Evolutionary conservation across 2,329 filamentous ascomycete species (phyloP), one percentile per base, ranked within the genome.

Genomic region (Lachnum nothofagi): DNA sequence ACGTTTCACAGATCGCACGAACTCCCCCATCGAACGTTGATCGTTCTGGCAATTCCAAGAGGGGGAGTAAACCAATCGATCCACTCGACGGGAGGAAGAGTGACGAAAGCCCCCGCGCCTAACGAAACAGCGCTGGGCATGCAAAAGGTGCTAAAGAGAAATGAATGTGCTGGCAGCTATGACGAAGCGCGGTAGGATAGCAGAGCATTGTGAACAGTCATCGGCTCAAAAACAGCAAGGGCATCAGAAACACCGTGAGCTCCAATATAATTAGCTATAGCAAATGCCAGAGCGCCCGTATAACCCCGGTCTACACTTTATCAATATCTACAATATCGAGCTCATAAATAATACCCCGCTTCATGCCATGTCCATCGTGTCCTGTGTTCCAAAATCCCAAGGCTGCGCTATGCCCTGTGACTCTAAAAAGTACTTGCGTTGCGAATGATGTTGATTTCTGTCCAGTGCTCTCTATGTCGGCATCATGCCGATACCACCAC

Each of bases 401-500:
- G n/a, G 8, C 19, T 34, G 5, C n/a, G 31, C 31, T 16, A 39
- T 39, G 20, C 37, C 17, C 20, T 10, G 8, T 24, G 19, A 24
- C 37, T 10, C 37, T 20, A 9, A 24, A 39, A 23, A 3, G 23
- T 22, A 19, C 37, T 23, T n/a, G 19, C 10, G 8, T 6, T 39
- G 19, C 5, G 3, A 16, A 39, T 5, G 16, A 39, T 22, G 17
- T 19, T 42, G 24, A 42, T 42, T 42, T 42, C 24, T 42, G 40
- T n/a, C 40, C 14, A 42, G 40, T 42, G 43, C 33, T 49, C 44
- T 27, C 37, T 39, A 53, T 23, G 50, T 53, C 37, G 50, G 50
- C 50, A 53, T 53, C 46, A 42, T 44, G 8, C 39, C 45, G 20
- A 53, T 49, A 5, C 46, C 40, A 20, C 27, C 29, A 37, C 45